These are phyloP conservation scores for Phytophthora chlamydospora DNA, from an alignment of 352 stramenopile genomes.

Conservation along the genomic window DNA sequence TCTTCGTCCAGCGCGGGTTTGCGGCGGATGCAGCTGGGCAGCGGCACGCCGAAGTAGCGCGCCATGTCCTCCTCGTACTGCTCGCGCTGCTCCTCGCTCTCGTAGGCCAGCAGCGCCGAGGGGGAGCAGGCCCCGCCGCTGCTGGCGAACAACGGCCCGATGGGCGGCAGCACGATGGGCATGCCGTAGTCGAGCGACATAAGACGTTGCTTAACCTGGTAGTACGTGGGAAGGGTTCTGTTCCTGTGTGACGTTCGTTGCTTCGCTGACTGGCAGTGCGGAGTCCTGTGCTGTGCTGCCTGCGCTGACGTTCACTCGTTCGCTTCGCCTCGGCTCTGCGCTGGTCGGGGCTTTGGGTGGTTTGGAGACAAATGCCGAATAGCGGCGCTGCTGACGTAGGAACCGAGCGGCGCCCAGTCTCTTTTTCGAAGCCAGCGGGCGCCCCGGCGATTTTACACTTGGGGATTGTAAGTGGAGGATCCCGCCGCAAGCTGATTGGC, in stretches of 20 bases:
- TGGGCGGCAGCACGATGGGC: constrained; percentile 61
- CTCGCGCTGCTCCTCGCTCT: constrained; percentile 40
- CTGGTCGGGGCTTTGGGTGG: constrained; percentile 27
- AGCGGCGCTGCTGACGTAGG: constrained; percentile 36
- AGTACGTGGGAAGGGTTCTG: too few species aligned
- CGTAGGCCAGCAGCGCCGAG: constrained; percentile 21
- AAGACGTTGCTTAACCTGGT: too few species aligned
- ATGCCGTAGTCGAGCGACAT: constrained; percentile 45
- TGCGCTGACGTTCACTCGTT: constrained; percentile 19
- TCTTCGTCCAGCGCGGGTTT: constrained; percentile 20
- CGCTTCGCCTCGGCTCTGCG: constrained; percentile 21
- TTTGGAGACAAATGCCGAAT: constrained; percentile 42
- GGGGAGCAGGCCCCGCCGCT: constrained; percentile 2
- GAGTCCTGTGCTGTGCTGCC: constrained; percentile 1
- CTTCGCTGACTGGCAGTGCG: background rate
- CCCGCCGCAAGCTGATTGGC: constrained; percentile 25
- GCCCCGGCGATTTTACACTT: background rate
- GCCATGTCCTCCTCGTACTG: constrained; percentile 44
- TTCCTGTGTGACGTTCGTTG: too few species aligned
- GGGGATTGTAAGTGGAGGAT: constrained; percentile 8
- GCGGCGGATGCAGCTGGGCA: constrained; percentile 31
- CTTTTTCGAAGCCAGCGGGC: constrained; percentile 33
- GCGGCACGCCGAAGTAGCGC: constrained; percentile 48
- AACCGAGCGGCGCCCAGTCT: constrained; percentile 19
- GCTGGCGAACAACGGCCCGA: constrained; percentile 57